Evolutionary conservation across 345 rosid species (phyloP), one percentile per base, ranked within the genome.

Genomic region (Populus ilicifolia): DNA sequence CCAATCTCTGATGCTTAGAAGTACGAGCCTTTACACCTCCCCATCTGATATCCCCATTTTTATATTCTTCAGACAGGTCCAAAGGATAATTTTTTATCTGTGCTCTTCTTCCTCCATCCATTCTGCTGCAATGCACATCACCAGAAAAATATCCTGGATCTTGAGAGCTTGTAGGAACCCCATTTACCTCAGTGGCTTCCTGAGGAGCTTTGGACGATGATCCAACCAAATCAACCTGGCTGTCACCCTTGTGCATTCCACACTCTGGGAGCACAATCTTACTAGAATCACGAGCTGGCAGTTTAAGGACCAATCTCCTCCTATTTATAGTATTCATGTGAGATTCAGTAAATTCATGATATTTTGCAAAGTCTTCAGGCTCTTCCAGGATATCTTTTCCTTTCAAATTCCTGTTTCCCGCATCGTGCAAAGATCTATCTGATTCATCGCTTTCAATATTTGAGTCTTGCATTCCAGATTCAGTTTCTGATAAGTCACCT

Each of bases 21-120:
- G 93, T 86, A 66, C 99, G 97, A 59, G 90, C 90, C 88, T 79
- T 96, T 74, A 81, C 93, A 63, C 87, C 91, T 84, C 97, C 99
- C 99, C 99, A 96, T 80, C 80, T 91, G 75, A 94, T 85, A 75
- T 88, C 84, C 72, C 88, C 90, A 82, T 82, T 84, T 75, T 72
- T 86, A 81, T 74, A 83, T 71, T 88, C 88, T 71, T 83, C 81
- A 18, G 79, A 78, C 73, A 86, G 82, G 79, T 86, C 82, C 48
- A 82, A 56, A 78, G 77, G 56, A 77, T 66, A 77, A 81, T 68
- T 76, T 52, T 86, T 82, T 46, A 63, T 62, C 73, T 77, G 86
- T 72, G 76, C 85, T 78, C 76, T 83, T 75, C 76, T 84, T 67
- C 52, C 59, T 76, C 77, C 81, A 84, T 82, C 82, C 41, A 56